These are phyloP conservation scores for Saussurea involucrata DNA, from an alignment of 129 eudicot species.

Conservation along the genomic window DNA sequence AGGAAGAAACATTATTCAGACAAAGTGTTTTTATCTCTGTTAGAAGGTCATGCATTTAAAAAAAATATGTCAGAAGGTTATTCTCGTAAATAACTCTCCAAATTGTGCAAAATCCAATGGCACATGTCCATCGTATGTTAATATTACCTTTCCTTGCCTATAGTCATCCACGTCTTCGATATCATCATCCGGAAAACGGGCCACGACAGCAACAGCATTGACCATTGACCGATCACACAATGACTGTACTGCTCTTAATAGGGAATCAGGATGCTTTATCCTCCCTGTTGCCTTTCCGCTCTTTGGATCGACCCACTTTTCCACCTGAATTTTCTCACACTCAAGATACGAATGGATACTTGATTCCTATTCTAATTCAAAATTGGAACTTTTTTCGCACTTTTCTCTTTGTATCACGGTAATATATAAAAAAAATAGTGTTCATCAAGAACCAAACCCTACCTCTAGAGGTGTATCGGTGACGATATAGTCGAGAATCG, in stretches of 20 bases:
- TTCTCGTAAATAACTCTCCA: not conserved
- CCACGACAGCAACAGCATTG: conserved; percentile 92
- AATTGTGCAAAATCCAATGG: not conserved
- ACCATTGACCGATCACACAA: conserved; percentile 51
- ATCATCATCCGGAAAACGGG: conserved; percentile 97
- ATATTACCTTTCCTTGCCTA: conserved; percentile 76
- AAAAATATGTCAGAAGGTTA: no score
- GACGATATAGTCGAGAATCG: conserved; percentile 70
- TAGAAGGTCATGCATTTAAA: no score
- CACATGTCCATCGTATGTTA: not conserved
- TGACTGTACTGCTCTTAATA: conserved; percentile 69
- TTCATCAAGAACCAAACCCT: not conserved
- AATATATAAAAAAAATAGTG: not conserved
- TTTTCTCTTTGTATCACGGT: not conserved
- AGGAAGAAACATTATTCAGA: not conserved
- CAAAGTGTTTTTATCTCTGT: not conserved
- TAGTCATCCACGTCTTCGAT: conserved; percentile 63
- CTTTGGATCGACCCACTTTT: conserved; percentile 72
- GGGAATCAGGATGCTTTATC: conserved; percentile 73
- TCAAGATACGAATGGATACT: not conserved
- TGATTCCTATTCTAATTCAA: not conserved
- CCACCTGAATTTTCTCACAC: conserved; percentile 50
- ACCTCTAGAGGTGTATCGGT: conserved; percentile 85
- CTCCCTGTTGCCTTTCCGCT: conserved; percentile 94
- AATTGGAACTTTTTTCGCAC: not conserved